phyloP scores from a whole-genome alignment of 768 basidiomycete species.

The Megacollybia marginata region DNA sequence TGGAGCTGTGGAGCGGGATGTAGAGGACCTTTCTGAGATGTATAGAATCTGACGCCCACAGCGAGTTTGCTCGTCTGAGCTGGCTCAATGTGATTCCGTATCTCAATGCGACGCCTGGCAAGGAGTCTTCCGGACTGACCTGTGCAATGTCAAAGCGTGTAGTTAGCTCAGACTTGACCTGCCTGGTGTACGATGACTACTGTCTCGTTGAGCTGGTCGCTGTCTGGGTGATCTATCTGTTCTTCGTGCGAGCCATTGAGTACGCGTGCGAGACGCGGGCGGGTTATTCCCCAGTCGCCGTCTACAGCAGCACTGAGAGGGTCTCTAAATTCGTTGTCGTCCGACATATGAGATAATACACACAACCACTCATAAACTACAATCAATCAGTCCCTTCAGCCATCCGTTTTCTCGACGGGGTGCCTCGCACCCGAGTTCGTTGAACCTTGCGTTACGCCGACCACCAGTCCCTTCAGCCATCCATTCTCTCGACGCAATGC shows the following conservation, averaged over 20 bases:
- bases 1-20: constrained; percentile 63
- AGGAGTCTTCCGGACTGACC: constrained; percentile 71
- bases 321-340: too few relatives aligned
- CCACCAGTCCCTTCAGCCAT: constrained; percentile 87
- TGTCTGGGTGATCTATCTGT: constrained; percentile 17
- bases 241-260: constrained; percentile 5
- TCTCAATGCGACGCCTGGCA: constrained; percentile 81
- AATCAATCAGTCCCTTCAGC: too few relatives aligned
- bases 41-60: constrained; percentile 92
- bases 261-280: constrained; percentile 30
- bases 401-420: constrained; percentile 73
- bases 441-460: constrained; percentile 87
- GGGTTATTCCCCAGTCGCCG: constrained; percentile 24
- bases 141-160: constrained; percentile 16
- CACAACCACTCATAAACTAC: too few relatives aligned
- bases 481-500: constrained; percentile 82
- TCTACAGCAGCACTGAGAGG: too few relatives aligned
- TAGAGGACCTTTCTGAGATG: constrained; percentile 79
- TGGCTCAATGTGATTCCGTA: constrained; percentile 83
- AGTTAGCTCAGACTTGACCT: not conserved
- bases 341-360: too few relatives aligned
- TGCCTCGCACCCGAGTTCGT: constrained; percentile 89
- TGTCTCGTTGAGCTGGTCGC: too few relatives aligned
- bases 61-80: constrained; percentile 80
- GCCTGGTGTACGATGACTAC: too few relatives aligned